Base-by-base conservation (phyloP, 495 filamentous ascomycete genomes). In the Parmelia sp. region DNA sequence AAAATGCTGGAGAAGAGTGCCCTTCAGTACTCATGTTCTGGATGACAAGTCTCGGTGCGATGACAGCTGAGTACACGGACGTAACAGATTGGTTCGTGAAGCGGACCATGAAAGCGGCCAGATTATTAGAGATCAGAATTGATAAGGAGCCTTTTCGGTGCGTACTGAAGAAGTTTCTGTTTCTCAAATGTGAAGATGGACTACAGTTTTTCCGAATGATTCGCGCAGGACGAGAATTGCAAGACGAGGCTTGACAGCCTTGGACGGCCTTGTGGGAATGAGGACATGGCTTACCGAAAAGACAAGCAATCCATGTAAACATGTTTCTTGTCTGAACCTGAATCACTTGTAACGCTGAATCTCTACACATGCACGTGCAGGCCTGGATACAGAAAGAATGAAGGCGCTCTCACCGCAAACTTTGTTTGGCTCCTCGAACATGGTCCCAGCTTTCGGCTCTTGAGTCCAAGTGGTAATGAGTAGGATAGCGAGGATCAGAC, bases 31-130 rank as follows among this genome's bases (percentile, higher is more conserved):
- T 55, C 49, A 25, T 55, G 11, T 55, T 55, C 49, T 55, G 49
- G 49, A 55, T 55, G 49, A 55, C 49, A 9, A 27, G 49, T 55
- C 49, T 55, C 19, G 49, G 49, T 33, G 49, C 49, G 10, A 55
- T 55, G 49, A 55, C 49, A 33, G 49, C 49, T 7, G 49, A 55
- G 17, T 55, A 55, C 31, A 55, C 49, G 10, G 49, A 55, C 25
- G 49, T 25, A 33, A 25, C 14, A 17, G 49, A 55, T 55, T 55
- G 49, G 49, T 55, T 55, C 49, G 14, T 55, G 31, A 33, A 55
- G 31, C 49, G 49, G 17, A 55, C 49, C 39, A 42, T 15, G 39
- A 42, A 42, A 42, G 39, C 39, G 8, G 39, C 7, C 12, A 17
- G 39, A 3, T 42, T 14, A 8, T 14, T 42, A 42, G 39, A 14